Conservation (phyloP, 2,329 filamentous ascomycete species). For the Lasiodiplodia gonubiensis region DNA sequence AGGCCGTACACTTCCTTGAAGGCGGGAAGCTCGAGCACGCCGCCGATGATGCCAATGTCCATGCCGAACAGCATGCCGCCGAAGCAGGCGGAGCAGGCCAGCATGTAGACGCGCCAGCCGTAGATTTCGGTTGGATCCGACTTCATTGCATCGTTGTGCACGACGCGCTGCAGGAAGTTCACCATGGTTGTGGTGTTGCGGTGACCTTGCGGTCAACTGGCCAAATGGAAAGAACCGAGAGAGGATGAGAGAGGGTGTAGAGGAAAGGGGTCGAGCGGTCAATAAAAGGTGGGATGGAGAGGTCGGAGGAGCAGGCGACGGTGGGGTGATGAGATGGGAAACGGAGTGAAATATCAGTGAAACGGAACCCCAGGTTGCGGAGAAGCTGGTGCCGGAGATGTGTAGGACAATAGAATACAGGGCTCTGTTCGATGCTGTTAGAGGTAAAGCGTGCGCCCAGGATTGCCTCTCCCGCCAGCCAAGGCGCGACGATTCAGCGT, state of each 20-base stretch:
- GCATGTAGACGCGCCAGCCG: constrained; percentile 70
- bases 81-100: constrained; percentile 70
- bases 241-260: background rate
- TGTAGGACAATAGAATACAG: background rate
- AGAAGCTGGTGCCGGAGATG: constrained; percentile 1
- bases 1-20: constrained; percentile 53
- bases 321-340: background rate
- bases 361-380: constrained; percentile 9
- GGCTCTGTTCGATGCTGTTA: background rate
- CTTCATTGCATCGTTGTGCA: constrained; percentile 75
- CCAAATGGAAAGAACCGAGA: background rate
- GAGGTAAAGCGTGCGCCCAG: background rate
- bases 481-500: constrained; percentile 10
- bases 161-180: constrained; percentile 59
- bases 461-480: constrained; percentile 5
- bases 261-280: background rate
- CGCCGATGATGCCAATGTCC: constrained; percentile 65
- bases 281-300: background rate
- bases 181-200: constrained; percentile 19
- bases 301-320: background rate
- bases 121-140: constrained; percentile 71
- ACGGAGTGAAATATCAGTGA: constrained; percentile 16
- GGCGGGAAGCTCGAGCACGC: constrained; percentile 65
- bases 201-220: constrained; percentile 12
- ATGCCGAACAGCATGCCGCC: constrained; percentile 72